Percentiles rank a stretch among this genome's conserved stretches.
Conservation (phyloP, 345 rosid genomes). For the Cardamine chenopodiifolia region DNA sequence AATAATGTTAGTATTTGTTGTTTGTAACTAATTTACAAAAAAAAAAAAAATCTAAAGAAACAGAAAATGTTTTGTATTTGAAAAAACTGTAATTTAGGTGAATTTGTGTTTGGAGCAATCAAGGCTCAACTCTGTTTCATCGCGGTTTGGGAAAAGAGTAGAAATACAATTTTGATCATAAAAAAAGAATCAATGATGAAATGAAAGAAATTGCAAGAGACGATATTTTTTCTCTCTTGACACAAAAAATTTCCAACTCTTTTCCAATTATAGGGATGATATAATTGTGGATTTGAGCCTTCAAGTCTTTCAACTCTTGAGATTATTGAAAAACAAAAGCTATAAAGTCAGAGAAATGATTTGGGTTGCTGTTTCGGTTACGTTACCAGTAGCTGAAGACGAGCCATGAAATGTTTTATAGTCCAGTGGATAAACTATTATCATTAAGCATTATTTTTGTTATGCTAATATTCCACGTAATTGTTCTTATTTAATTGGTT, state of each 20-base stretch:
- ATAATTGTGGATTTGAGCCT: neutral
- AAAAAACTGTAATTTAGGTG: too few relatives aligned
- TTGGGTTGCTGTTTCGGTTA: slow-evolving; percentile 12
- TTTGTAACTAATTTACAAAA: too few relatives aligned
- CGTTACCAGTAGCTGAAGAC: neutral
- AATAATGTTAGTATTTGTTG: neutral
- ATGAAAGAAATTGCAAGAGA: slow-evolving; percentile 5
- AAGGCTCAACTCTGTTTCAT: too few relatives aligned
- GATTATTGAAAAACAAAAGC: slow-evolving; percentile 12
- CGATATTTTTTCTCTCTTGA: neutral
- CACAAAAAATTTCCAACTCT: neutral
- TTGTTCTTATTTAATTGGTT: neutral
- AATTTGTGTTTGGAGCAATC: too few relatives aligned
- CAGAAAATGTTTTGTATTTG: too few relatives aligned
- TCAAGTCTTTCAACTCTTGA: slow-evolving; percentile 9
- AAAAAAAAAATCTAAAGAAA: too few relatives aligned
- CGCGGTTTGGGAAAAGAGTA: too few relatives aligned
- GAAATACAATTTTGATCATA: too few relatives aligned
- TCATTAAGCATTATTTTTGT: neutral
- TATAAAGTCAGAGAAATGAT: slow-evolving; percentile 17
- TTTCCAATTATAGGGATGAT: too few relatives aligned
- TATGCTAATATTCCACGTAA: neutral
- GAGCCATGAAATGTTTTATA: slow-evolving; percentile 4
- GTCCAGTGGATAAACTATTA: neutral
- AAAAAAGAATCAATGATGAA: neutral